Percentiles rank a stretch among this genome's conserved stretches.
Evolutionary conservation across 2,329 filamentous ascomycete genomes (phyloP).

Genomic region (Aspergillus sp.): DNA sequence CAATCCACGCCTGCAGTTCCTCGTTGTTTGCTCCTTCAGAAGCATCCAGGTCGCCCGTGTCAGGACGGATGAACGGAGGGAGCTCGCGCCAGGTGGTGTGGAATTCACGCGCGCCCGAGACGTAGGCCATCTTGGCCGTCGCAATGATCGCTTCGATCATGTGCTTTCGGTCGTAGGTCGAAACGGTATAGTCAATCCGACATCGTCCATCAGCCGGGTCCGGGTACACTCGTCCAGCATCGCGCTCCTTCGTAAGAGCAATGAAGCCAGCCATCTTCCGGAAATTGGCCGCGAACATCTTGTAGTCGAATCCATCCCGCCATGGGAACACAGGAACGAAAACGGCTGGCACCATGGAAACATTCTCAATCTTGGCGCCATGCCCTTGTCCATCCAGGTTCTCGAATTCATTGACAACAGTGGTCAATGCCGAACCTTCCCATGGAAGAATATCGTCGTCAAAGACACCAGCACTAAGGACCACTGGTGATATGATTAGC

Average conservation of each 20-base stretch:
- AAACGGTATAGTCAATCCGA: conserved; percentile 62
- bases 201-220: conserved; percentile 60
- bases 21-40: conserved; percentile 46
- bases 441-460: conserved; percentile 62
- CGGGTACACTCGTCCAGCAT: conserved; percentile 63
- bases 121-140: conserved; percentile 66
- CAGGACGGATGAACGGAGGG: conserved; percentile 52
- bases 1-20: conserved; percentile 49
- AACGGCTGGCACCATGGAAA: conserved; percentile 63
- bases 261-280: conserved; percentile 66
- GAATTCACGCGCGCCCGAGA: conserved; percentile 74
- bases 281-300: conserved; percentile 60
- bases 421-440: conserved; percentile 73
- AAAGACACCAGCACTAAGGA: conserved; percentile 51
- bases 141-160: conserved; percentile 64
- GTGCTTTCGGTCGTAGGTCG: conserved; percentile 62
- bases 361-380: conserved; percentile 71
- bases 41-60: conserved; percentile 13
- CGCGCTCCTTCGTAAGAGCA: conserved; percentile 64
- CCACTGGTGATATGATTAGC: conserved; percentile 12
- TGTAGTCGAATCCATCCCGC: conserved; percentile 61
- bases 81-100: conserved; percentile 56
- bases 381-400: conserved; percentile 74
- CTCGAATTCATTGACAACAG: conserved; percentile 67
- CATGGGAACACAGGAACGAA: conserved; percentile 59